A percentile compares a stretch with the other conserved stretches of the same genome.
Conservation (phyloP, 495 filamentous ascomycete species). For the Xylaria telfairii region DNA sequence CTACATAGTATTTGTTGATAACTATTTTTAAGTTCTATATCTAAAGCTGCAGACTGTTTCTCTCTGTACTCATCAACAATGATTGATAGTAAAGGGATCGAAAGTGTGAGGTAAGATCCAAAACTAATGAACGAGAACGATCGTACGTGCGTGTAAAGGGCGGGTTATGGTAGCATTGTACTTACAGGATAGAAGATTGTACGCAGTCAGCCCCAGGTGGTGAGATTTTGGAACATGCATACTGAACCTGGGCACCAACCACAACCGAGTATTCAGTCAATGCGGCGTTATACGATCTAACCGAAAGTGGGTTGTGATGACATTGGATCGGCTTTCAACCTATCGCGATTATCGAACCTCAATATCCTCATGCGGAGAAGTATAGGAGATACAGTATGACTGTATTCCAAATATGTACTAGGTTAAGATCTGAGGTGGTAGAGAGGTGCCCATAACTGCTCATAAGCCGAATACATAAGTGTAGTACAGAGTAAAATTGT, state of each 20-base stretch:
- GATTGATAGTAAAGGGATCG: background rate
- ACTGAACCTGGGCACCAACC: too few species aligned
- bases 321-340: background rate
- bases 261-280: background rate
- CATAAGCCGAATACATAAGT: background rate
- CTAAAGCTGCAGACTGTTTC: background rate
- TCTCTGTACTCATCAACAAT: background rate
- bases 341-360: conserved; percentile 7
- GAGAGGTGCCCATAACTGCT: background rate
- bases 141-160: too few species aligned
- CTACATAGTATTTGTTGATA: background rate
- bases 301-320: conserved; percentile 1
- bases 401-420: background rate
- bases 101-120: background rate
- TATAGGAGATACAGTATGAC: background rate
- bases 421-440: background rate
- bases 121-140: background rate
- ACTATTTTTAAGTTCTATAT: background rate
- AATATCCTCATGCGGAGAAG: background rate
- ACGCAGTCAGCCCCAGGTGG: background rate
- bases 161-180: background rate
- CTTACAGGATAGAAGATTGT: too few species aligned
- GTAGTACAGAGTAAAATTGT: background rate
- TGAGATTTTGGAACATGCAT: conserved; percentile 9
- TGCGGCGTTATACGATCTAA: background rate